These are phyloP conservation scores for Cercospora brassicicola DNA, from an alignment of 2,329 filamentous ascomycete genomes.

Conservation along the genomic window DNA sequence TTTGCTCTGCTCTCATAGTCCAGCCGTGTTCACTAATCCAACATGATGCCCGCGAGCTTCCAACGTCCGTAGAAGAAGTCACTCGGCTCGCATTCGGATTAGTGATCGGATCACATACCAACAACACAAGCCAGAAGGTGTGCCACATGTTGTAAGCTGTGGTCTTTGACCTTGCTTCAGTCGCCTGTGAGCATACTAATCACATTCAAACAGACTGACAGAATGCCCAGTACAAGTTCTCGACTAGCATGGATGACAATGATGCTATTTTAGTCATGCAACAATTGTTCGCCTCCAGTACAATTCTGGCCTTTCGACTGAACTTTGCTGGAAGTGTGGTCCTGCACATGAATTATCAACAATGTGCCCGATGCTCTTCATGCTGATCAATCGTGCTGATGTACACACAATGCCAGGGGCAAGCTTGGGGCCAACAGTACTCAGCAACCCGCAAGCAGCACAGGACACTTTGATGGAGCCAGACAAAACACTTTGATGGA, in stretches of 20 bases:
- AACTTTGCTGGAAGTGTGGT: background rate
- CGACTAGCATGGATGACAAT: background rate
- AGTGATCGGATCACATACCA: background rate
- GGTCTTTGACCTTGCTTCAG: background rate
- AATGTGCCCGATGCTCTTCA: background rate
- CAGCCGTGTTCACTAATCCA: background rate
- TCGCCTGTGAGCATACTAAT: background rate
- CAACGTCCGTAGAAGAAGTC: background rate
- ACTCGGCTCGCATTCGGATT: background rate
- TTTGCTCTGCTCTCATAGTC: too few species aligned
- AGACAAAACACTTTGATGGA: background rate
- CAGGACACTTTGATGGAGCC: background rate
- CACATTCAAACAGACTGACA: background rate
- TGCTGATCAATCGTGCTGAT: background rate
- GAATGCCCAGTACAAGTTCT: background rate
- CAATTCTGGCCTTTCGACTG: background rate
- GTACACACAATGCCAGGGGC: background rate
- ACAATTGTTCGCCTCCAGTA: background rate
- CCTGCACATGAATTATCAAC: background rate
- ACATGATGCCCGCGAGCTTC: background rate
- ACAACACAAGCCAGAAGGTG: background rate
- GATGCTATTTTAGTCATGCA: background rate
- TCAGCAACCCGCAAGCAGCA: background rate
- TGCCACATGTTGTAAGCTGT: background rate
- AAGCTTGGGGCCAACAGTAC: background rate